Conservation (phyloP, 306 rosid species). For the Canavalia gladiata region DNA sequence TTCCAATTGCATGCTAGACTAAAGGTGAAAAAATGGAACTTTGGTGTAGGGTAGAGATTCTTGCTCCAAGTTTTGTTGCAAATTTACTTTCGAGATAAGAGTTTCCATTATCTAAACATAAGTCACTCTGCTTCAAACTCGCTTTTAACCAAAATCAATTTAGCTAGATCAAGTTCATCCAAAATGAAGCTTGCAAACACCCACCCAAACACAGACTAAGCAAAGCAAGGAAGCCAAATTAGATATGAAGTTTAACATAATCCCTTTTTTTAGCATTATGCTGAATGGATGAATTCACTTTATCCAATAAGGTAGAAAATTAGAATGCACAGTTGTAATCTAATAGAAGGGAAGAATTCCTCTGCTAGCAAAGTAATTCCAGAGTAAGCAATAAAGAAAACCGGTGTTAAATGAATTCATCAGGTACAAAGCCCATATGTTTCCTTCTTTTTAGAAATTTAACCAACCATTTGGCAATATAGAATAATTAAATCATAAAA, state of each 20-base stretch:
- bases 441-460: constrained; percentile 12
- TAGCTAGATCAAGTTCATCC: too few relatives aligned
- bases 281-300: constrained; percentile 26
- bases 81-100: background rate
- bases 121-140: background rate
- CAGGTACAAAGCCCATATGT: background rate
- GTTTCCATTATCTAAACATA: background rate
- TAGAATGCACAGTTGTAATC: constrained; percentile 6
- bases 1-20: background rate
- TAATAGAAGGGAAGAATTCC: constrained; percentile 6
- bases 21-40: background rate
- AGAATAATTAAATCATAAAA: constrained; percentile 25
- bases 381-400: constrained; percentile 23
- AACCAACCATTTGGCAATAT: constrained; percentile 13
- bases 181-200: too few relatives aligned
- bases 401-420: constrained; percentile 22
- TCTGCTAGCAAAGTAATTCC: constrained; percentile 11
- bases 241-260: background rate
- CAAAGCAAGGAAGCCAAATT: background rate
- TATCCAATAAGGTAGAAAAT: background rate
- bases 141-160: background rate
- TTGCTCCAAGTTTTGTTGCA: background rate
- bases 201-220: too few relatives aligned
- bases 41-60: background rate
- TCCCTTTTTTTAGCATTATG: background rate